phyloP scores from a whole-genome alignment of 2,329 filamentous ascomycete genomes.

The Nigrospora osmanthi region DNA sequence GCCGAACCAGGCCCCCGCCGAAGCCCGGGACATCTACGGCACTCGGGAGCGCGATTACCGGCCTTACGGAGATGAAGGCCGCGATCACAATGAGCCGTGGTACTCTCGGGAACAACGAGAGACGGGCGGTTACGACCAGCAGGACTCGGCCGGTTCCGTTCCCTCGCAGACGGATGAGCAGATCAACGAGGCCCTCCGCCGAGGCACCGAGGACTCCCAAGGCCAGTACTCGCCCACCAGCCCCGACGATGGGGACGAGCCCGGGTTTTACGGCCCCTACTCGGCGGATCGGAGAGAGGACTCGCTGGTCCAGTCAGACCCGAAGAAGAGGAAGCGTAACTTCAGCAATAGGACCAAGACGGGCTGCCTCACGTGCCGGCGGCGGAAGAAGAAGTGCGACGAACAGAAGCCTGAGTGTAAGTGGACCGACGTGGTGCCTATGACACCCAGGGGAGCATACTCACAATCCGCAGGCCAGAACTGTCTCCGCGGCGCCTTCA shows the following conservation, averaged over 20 bases:
- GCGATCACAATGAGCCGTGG: constrained; percentile 41
- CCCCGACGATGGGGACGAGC: constrained; percentile 45
- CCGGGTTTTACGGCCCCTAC: constrained; percentile 29
- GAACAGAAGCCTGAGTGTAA: constrained; percentile 88
- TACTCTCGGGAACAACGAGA: constrained; percentile 38
- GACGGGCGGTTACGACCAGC: constrained; percentile 35
- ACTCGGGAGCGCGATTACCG: constrained; percentile 35
- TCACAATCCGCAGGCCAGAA: constrained; percentile 59
- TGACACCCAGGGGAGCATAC: neutral
- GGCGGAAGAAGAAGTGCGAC: constrained; percentile 96
- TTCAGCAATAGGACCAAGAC: constrained; percentile 97
- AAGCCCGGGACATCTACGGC: constrained; percentile 33
- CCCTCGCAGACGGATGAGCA: constrained; percentile 44
- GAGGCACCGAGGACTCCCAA: constrained; percentile 33
- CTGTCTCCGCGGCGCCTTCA: constrained; percentile 81
- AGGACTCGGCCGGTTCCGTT: constrained; percentile 34
- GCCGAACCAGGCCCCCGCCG: constrained; percentile 14
- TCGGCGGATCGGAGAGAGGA: constrained; percentile 36
- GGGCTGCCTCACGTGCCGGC: constrained; percentile 84
- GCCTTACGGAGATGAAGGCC: constrained; percentile 34
- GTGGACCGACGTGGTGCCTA: constrained; percentile 21
- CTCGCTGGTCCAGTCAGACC: constrained; percentile 46
- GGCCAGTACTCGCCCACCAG: constrained; percentile 45
- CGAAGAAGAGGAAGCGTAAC: constrained; percentile 66
- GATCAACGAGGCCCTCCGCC: constrained; percentile 33